Conservation (phyloP, 345 rosid species). For the Dimocarpus longan region DNA sequence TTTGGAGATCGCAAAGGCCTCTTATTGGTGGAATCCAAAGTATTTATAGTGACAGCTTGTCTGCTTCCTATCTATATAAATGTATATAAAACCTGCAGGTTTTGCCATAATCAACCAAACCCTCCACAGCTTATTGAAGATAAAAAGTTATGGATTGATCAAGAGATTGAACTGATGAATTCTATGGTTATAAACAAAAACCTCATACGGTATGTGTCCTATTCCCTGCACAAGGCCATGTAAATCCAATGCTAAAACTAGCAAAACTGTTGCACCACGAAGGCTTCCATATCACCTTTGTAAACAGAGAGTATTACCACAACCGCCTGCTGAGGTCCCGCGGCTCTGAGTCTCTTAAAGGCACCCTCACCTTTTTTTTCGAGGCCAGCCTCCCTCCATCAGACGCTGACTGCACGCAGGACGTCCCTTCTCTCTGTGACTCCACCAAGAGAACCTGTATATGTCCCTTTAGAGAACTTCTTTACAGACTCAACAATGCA, state of each 20-base stretch:
- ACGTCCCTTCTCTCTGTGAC: constrained; percentile 31
- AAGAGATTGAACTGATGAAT: neutral
- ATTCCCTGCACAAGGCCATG: constrained; percentile 52
- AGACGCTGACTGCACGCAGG: constrained; percentile 30
- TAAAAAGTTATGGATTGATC: too few species aligned
- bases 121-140: too few species aligned
- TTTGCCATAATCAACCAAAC: too few species aligned
- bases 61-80: too few species aligned
- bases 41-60: too few species aligned
- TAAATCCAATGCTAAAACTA: constrained; percentile 42
- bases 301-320: constrained; percentile 42
- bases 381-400: constrained; percentile 35
- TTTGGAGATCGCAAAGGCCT: too few species aligned
- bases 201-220: constrained; percentile 46
- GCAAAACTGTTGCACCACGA: constrained; percentile 43
- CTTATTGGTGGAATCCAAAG: too few species aligned
- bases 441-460: constrained; percentile 27
- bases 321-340: constrained; percentile 32
- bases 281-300: constrained; percentile 50
- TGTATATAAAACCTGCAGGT: too few species aligned
- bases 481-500: constrained; percentile 24
- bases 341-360: constrained; percentile 30
- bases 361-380: constrained; percentile 33
- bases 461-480: constrained; percentile 29
- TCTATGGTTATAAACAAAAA: neutral